A percentile compares a stretch with the other conserved stretches of the same genome.
These are phyloP conservation scores for Trifolium pratense DNA, from an alignment of 306 rosid species.

Conservation along the genomic window DNA sequence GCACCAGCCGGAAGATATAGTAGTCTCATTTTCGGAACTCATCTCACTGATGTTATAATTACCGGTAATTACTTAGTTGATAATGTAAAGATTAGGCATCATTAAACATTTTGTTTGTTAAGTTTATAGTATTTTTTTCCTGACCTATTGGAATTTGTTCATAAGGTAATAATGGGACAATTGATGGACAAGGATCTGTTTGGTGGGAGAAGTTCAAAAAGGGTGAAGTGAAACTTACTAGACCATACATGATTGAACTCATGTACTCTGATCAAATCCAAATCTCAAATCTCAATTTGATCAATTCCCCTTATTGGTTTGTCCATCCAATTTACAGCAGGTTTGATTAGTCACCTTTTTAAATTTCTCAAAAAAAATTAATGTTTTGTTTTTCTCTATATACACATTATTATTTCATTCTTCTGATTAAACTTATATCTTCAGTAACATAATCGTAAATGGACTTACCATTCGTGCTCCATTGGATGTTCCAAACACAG, in stretches of 20 bases:
- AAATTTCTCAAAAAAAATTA: too few species aligned
- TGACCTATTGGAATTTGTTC: constrained; percentile 6
- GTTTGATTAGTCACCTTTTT: constrained; percentile 29
- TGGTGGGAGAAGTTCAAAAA: constrained; percentile 71
- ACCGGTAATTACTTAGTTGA: constrained; percentile 55
- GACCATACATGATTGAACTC: constrained; percentile 73
- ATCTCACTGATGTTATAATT: constrained; percentile 77
- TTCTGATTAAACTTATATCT: constrained; percentile 24
- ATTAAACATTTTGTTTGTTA: too few species aligned
- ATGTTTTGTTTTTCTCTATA: too few species aligned
- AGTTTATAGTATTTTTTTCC: too few species aligned
- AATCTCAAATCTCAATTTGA: constrained; percentile 66
- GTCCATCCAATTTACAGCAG: constrained; percentile 81
- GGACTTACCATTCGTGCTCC: constrained; percentile 73
- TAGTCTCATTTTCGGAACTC: constrained; percentile 75
- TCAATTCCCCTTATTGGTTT: constrained; percentile 75
- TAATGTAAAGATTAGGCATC: background rate
- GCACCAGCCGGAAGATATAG: constrained; percentile 61
- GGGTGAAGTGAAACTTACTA: constrained; percentile 45
- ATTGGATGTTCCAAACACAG: constrained; percentile 70
- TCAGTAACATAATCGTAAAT: constrained; percentile 59
- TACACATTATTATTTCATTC: background rate
- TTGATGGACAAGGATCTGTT: constrained; percentile 74
- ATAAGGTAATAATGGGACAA: constrained; percentile 76
- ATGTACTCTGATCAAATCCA: constrained; percentile 62